Base-by-base conservation (phyloP, 345 rosid species). In the Combretum micranthum region DNA sequence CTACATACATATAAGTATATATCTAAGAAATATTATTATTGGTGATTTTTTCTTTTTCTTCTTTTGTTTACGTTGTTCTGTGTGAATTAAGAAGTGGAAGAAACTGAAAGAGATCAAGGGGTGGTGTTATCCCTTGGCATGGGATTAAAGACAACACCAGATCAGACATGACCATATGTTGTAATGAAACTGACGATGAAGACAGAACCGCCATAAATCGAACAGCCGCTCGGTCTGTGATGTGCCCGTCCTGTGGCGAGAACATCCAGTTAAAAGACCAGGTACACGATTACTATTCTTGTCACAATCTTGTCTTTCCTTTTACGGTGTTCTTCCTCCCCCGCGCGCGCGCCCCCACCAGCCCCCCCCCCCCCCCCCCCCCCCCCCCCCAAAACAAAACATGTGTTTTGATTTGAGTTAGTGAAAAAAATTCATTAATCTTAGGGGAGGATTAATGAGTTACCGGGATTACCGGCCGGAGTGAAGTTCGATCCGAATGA, bases 391-490 rank as follows among this genome's bases (percentile, higher is more conserved):
- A n/a, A n/a, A n/a, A n/a, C n/a, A n/a, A n/a, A n/a, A n/a, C n/a
- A 15, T 47, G 4, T 47, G n/a, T 47, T 3, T 47, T 12, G 4
- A 3, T 47, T 14, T 12, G 4, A 23, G 37, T 43, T 32, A 20
- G 39, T 43, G 39, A 2, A 2, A 20, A 20, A 17, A 47, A 25
- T 20, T 20, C 50, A 32, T 21, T 62, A 19, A 20, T 43, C 45
- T 11, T 63, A 87, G 95, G 80, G 66, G 52, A 80, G 75, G 7
- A 82, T 87, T 55, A 80, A 79, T 51, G 88, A 89, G 68, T 66
- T 92, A 61, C 98, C 95, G 37, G 92, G 98, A 15, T 68, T 92
- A 50, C 99, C 99, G 1, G 94, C 99, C 0, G 99, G 99, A 52
- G 94, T 93, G 59, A 89, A 82, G 59, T 93, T 93, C 19, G 99